Evolutionary conservation across 73 alveolate species (phyloP).

Genomic region (Symbiodinium pilosum): DNA sequence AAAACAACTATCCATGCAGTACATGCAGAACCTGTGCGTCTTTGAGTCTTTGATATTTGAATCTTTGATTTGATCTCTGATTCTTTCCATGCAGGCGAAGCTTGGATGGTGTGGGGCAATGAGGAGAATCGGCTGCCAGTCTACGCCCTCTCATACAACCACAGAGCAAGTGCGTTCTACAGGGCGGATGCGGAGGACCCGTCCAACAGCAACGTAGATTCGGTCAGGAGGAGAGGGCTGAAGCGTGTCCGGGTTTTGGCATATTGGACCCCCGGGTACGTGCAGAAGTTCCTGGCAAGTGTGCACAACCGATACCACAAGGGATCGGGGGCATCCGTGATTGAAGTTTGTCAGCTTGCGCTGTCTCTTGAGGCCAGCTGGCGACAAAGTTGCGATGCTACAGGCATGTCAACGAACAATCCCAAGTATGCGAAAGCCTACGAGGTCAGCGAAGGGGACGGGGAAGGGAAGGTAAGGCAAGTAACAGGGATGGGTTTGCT

Average conservation of each 20-base stretch:
- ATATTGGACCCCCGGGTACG: constrained; percentile 8
- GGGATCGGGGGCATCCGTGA: neutral
- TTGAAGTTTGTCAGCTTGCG: neutral
- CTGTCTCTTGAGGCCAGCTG: neutral
- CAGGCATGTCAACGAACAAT: constrained; percentile 30
- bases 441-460: too few relatives aligned
- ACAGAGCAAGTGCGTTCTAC: constrained; percentile 18
- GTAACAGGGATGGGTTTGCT: too few relatives aligned
- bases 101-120: constrained; percentile 12
- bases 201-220: neutral
- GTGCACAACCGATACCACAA: constrained; percentile 29
- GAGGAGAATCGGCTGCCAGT: neutral
- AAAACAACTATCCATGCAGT: too few relatives aligned
- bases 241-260: constrained; percentile 11
- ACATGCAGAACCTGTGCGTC: too few relatives aligned
- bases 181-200: constrained; percentile 1
- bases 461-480: too few relatives aligned
- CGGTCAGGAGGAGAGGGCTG: neutral
- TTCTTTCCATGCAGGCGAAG: constrained; percentile 17
- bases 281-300: neutral
- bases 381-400: neutral
- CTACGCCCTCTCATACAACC: constrained; percentile 2
- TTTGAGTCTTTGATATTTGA: too few relatives aligned
- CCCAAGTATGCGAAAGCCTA: too few relatives aligned
- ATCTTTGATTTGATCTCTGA: too few relatives aligned